A percentile compares a stretch with the other conserved stretches of the same genome.
Conservation (phyloP, 1,284 basidiomycete species). For the Cutaneotrichosporon spelunceum region DNA sequence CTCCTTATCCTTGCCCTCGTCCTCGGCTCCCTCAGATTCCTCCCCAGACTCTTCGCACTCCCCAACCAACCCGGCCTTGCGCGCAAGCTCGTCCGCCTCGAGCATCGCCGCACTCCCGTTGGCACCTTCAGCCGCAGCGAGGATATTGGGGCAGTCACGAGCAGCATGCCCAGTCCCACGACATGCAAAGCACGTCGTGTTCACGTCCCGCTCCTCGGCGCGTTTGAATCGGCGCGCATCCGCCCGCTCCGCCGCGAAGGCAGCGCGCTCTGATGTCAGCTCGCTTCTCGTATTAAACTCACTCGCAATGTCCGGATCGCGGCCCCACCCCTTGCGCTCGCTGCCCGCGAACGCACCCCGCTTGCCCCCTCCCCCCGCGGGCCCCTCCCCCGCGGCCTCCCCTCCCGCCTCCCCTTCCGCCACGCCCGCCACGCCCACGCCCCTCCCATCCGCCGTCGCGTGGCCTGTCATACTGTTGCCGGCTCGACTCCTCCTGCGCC, state of each 20-base stretch:
- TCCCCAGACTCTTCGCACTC: constrained; percentile 26
- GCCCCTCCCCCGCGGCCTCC: neutral
- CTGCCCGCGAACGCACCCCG: constrained; percentile 14
- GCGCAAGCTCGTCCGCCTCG: constrained; percentile 20
- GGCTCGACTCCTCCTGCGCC: constrained; percentile 35
- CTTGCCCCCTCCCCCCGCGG: too few species aligned
- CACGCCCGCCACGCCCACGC: constrained; percentile 24
- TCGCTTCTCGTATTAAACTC: constrained; percentile 20
- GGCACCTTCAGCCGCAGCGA: constrained; percentile 35
- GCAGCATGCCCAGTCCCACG: constrained; percentile 80
- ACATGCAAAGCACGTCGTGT: constrained; percentile 82
- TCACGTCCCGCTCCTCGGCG: constrained; percentile 59
- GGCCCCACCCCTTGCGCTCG: constrained; percentile 36
- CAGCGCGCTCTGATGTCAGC: constrained; percentile 31
- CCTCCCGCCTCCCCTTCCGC: constrained; percentile 14
- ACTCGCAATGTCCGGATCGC: constrained; percentile 46
- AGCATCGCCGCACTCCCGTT: constrained; percentile 28
- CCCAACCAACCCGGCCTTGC: constrained; percentile 9
- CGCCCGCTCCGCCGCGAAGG: constrained; percentile 44
- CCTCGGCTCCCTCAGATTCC: constrained; percentile 11
- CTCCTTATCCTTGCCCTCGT: constrained; percentile 21
- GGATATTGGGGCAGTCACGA: constrained; percentile 69
- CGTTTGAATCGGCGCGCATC: constrained; percentile 68
- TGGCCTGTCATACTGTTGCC: neutral
- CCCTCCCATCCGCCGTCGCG: constrained; percentile 5